A percentile compares a stretch with the other conserved stretches of the same genome.
Conservation (phyloP, 352 stramenopile genomes). For the Pythium monospermum region DNA sequence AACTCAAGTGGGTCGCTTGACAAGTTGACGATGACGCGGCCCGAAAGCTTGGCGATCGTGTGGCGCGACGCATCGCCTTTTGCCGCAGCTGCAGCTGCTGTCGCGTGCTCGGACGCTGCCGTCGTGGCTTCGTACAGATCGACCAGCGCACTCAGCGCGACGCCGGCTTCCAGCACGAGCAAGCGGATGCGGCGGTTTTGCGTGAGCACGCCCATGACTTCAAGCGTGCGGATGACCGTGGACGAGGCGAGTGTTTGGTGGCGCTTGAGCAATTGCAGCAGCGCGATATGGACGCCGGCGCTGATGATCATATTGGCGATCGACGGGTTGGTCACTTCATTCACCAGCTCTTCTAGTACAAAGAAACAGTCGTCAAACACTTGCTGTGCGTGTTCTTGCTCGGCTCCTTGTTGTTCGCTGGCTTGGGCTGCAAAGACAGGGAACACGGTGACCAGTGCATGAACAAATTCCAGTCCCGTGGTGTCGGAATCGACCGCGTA, state of each 20-base stretch:
- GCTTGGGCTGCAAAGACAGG: conserved; percentile 4
- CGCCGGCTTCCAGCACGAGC: conserved; percentile 60
- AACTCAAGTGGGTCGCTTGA: conserved; percentile 75
- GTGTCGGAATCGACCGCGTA: conserved; percentile 61
- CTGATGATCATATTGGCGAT: conserved; percentile 70
- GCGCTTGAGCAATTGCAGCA: conserved; percentile 48
- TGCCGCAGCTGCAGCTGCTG: too few relatives aligned
- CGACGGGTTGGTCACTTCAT: conserved; percentile 51
- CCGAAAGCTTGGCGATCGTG: conserved; percentile 39
- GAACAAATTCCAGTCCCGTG: conserved; percentile 60
- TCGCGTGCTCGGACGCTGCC: conserved; percentile 30
- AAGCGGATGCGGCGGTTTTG: conserved; percentile 60
- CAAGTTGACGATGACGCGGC: conserved; percentile 58
- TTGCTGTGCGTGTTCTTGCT: conserved; percentile 21
- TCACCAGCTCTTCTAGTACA: conserved; percentile 56
- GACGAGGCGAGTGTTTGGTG: conserved; percentile 1
- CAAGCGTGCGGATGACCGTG: conserved; percentile 24
- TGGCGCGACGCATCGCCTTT: conserved; percentile 30
- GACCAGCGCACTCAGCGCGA: conserved; percentile 49
- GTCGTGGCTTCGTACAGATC: conserved; percentile 45
- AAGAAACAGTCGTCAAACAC: conserved; percentile 61
- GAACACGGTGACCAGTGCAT: conserved; percentile 46
- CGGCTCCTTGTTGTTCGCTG: conserved; percentile 8
- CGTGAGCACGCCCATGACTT: conserved; percentile 48
- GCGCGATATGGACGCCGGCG: conserved; percentile 53